phyloP scores from a whole-genome alignment of 202 grass and related monocot species.

The Schoenoplectus tabernaemontani region DNA sequence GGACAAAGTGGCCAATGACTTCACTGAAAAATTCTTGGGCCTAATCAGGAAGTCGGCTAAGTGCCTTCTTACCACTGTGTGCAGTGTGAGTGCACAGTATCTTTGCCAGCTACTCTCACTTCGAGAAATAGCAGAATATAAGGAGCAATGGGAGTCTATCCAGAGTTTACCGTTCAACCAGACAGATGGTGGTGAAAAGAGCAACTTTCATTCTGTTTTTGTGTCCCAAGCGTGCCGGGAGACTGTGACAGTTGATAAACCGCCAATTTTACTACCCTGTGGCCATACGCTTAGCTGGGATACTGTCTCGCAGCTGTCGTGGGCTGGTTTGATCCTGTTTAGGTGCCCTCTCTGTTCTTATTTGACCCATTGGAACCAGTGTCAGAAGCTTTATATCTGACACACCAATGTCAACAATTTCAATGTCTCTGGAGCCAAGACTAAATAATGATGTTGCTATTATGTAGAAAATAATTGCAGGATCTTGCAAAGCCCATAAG shows the following conservation, averaged over 20 bases:
- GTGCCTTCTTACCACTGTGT: constrained; percentile 16
- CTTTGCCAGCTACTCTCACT: constrained; percentile 11
- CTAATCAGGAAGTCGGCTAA: constrained; percentile 5
- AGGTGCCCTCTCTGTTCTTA: constrained; percentile 24
- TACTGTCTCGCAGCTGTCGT: constrained; percentile 2
- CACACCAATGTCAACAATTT: not conserved
- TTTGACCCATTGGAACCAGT: not conserved
- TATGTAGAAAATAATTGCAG: not conserved
- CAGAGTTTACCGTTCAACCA: not conserved
- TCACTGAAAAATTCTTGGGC: constrained; percentile 22
- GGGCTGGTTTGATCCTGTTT: not conserved
- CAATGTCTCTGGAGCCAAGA: not conserved
- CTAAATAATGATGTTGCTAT: not conserved
- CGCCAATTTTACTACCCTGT: constrained; percentile 25
- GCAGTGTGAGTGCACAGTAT: constrained; percentile 17
- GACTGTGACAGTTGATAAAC: constrained; percentile 17
- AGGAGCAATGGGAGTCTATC: constrained; percentile 28
- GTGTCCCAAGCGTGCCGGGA: constrained; percentile 24
- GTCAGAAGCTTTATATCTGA: constrained; percentile 24
- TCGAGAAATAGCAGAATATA: constrained; percentile 5
- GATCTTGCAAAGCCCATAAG: not conserved
- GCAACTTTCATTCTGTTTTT: constrained; percentile 28
- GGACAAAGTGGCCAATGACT: constrained; percentile 25
- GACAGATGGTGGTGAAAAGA: constrained; percentile 10
- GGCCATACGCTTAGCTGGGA: constrained; percentile 27